phyloP scores from a whole-genome alignment of 2,329 filamentous ascomycete species.

The Rhynchosporium agropyri region DNA sequence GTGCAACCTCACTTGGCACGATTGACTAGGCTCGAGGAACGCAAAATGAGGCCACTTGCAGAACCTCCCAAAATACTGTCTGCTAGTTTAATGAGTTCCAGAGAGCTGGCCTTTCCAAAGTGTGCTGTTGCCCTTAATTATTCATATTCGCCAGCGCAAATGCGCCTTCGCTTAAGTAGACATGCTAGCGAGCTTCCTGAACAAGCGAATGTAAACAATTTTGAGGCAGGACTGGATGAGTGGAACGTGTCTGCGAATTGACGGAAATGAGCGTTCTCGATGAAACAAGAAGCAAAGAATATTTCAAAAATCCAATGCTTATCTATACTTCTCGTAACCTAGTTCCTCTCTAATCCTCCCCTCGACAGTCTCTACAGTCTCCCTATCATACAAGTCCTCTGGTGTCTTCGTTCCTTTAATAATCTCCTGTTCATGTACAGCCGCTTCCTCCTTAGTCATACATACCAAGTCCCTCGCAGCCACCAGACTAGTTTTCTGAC shows the following conservation, averaged over 20 bases:
- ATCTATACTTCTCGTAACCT: conserved; percentile 58
- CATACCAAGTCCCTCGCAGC: conserved; percentile 74
- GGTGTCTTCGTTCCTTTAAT: conserved; percentile 67
- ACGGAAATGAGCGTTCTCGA: too few species aligned
- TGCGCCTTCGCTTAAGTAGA: neutral
- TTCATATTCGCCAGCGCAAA: too few species aligned
- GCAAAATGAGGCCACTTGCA: too few species aligned
- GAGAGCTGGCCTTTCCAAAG: too few species aligned
- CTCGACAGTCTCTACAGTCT: conserved; percentile 69
- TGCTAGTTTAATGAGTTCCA: too few species aligned
- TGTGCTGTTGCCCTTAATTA: too few species aligned
- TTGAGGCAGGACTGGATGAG: too few species aligned
- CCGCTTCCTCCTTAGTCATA: conserved; percentile 91
- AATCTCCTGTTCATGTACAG: conserved; percentile 77
- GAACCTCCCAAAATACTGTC: too few species aligned
- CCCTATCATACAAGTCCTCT: conserved; percentile 73
- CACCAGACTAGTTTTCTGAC: conserved; percentile 76
- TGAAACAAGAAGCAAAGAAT: neutral
- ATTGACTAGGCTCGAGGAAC: too few species aligned
- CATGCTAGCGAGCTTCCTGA: neutral
- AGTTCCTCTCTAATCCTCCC: conserved; percentile 68
- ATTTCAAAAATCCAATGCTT: neutral
- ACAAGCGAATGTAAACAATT: neutral
- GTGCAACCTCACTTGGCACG: too few species aligned
- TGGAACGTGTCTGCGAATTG: too few species aligned